Evolutionary conservation across 2,329 filamentous ascomycete genomes (phyloP), one percentile per base, ranked within the genome.

Genomic region (Alternaria sp.): DNA sequence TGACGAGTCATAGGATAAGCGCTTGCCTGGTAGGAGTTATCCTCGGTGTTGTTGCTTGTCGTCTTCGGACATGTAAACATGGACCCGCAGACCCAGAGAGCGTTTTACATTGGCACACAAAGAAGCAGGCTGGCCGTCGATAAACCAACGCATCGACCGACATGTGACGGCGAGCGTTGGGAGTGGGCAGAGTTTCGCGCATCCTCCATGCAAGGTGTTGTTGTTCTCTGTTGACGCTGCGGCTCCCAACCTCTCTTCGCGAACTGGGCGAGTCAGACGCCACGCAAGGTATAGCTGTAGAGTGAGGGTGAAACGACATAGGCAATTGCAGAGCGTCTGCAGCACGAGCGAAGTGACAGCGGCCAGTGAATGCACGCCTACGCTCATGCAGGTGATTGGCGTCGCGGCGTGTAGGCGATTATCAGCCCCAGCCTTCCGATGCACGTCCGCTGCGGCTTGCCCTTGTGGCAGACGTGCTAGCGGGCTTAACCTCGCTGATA

Each of bases 161-260:
- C 45, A 57, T 44, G 27, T 28, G 38, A 32, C 38, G 34, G 32
- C 34, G 46, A 44, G 48, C 40, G 12, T 54, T 54, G 60, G 62
- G 38, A 66, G 28, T 63, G 60, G 62, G 41, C 38, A 51, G 44
- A 54, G 34, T 51, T 48, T 53, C 50, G 55, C 50, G 55, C 61
- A 50, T 46, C 44, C 51, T n/a, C 34, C 27, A 43, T 51, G 57
- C 52, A 64, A 60, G 64, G 53, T 69, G 66, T 59, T 68, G 72
- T 57, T 67, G 62, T 49, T 30, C 67, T 63, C 65, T 65, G 62
- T 59, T 72, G 65, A 64, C 63, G 54, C 64, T 70, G 71, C 71
- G 65, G 62, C 50, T 57, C 63, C 71, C 72, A 74, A 60, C 72
- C 69, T 66, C 71, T 65, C 63, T 41, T 57, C 49, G 64, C 59